Base-by-base conservation (phyloP, 176 grass and related monocot species). In the Oryza meridionalis region DNA sequence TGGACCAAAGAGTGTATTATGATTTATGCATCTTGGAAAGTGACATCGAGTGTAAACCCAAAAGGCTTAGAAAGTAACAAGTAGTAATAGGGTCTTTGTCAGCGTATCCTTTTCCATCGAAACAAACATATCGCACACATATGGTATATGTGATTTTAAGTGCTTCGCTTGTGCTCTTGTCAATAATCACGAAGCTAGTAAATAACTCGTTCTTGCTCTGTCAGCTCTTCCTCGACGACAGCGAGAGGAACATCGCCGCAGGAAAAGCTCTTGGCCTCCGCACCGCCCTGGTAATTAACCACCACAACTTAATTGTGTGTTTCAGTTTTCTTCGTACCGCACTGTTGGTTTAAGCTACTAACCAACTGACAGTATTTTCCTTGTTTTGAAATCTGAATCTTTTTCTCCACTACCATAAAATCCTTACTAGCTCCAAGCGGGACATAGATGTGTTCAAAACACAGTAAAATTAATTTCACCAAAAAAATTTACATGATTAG, bases 151-250 rank as follows among this genome's bases (percentile, higher is more conserved):
- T 61, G 7, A 7, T 33, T 53, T 81, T 26, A 38, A 51, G 62
- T 73, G 35, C 15, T 45, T 62, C 7, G 11, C n/a, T 38, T 58
- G 37, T 80, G 1, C 19, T 14, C 46, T 15, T 31, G 59, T 11
- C 4, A 62, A 22, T 6, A 17, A 43, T 9, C 11, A 66, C 4
- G 37, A 45, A 46, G 17, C 64, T 65, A 76, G 25, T 7, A 0
- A 2, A 6, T 15, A 2, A 73, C 63, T 73, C 46, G 0, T 67
- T 61, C 4, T 63, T 67, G 63, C 73, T 76, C 13, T 70, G 13
- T 71, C 92, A 98, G 96, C 85, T 98, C 53, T 98, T 98, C 88
- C 84, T 98, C 0, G 96, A 98, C 82, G 96, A 98, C 72, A 98
- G 50, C 72, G 96, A 95, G 89, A 93, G 96, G 91, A 98, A 98